Evolutionary conservation across 495 filamentous ascomycete species (phyloP).

Genomic region (Talaromyces borbonicus): DNA sequence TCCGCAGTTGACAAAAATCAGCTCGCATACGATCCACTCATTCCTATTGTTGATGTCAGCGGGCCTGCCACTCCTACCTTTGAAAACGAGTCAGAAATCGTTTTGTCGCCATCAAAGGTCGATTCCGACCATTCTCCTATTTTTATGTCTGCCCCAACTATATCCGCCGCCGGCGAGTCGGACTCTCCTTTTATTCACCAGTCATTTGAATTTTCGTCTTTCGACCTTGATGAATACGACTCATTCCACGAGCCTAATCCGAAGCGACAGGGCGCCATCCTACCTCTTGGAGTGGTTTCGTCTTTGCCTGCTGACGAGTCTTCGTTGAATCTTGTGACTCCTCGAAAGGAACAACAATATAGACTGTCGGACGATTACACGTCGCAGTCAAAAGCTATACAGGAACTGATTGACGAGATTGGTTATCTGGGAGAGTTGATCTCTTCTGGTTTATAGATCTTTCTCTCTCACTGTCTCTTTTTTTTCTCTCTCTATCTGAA

Average conservation of each 20-base stretch:
- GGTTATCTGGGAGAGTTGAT: slow-evolving; percentile 45
- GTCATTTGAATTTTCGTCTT: slow-evolving; percentile 22
- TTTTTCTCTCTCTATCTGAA: neutral
- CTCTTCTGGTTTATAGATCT: slow-evolving; percentile 20
- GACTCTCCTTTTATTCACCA: neutral
- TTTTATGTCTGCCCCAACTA: slow-evolving; percentile 21
- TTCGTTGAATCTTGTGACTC: slow-evolving; percentile 9
- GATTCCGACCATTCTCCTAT: slow-evolving; percentile 20
- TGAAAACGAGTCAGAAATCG: slow-evolving; percentile 21
- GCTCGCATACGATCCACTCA: slow-evolving; percentile 7
- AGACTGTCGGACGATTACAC: slow-evolving; percentile 14
- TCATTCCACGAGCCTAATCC: slow-evolving; percentile 29
- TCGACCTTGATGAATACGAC: slow-evolving; percentile 29
- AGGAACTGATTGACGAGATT: slow-evolving; percentile 42
- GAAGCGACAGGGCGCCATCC: slow-evolving; percentile 37
- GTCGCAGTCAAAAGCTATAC: slow-evolving; percentile 28
- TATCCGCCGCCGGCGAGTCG: slow-evolving; percentile 21
- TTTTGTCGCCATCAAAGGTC: slow-evolving; percentile 26
- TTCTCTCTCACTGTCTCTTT: neutral
- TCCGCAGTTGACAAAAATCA: neutral
- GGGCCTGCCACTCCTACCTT: slow-evolving; percentile 34
- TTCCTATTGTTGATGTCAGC: slow-evolving; percentile 17
- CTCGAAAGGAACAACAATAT: slow-evolving; percentile 11
- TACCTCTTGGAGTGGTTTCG: slow-evolving; percentile 16
- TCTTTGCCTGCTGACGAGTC: slow-evolving; percentile 7